A percentile compares a stretch with the other conserved stretches of the same genome.
phyloP scores from a whole-genome alignment of 768 basidiomycete species.

The Lanmaoa pseudosensibilis region DNA sequence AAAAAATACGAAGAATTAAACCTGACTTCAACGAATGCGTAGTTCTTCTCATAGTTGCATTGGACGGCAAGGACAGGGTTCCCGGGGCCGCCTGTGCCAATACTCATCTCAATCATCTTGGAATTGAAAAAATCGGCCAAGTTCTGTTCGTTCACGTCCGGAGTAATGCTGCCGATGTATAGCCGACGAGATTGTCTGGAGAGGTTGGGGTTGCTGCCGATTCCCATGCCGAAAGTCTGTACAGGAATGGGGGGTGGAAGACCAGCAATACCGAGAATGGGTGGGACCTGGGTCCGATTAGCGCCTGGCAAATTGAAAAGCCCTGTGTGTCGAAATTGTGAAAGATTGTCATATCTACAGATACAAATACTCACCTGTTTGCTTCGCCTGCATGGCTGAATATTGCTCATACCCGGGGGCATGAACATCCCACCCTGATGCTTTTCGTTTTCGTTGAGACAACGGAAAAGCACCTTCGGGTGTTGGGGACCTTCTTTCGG shows the following conservation, averaged over 20 bases:
- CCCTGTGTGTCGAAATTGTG: slow-evolving; percentile 47
- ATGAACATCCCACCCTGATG: slow-evolving; percentile 95
- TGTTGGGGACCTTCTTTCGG: slow-evolving; percentile 84
- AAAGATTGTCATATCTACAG: not conserved
- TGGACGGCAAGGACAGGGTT: slow-evolving; percentile 93
- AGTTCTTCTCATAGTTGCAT: slow-evolving; percentile 98
- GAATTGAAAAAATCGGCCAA: slow-evolving; percentile 92
- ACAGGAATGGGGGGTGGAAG: slow-evolving; percentile 83
- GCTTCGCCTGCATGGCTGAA: slow-evolving; percentile 95
- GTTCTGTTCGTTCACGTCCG: slow-evolving; percentile 91
- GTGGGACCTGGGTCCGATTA: slow-evolving; percentile 84
- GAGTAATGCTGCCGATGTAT: slow-evolving; percentile 96
- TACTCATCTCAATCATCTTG: slow-evolving; percentile 91
- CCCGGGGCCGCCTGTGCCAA: slow-evolving; percentile 80
- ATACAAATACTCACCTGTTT: slow-evolving; percentile 66
- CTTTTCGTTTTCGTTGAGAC: slow-evolving; percentile 83
- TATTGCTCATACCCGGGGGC: slow-evolving; percentile 95
- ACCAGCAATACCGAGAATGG: slow-evolving; percentile 78
- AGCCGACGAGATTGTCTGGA: slow-evolving; percentile 92
- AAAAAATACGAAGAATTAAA: not conserved
- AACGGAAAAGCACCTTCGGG: slow-evolving; percentile 81
- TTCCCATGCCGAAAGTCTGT: slow-evolving; percentile 83
- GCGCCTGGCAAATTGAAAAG: slow-evolving; percentile 96
- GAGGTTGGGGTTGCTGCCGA: slow-evolving; percentile 83
- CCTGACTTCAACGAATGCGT: slow-evolving; percentile 94